Evolutionary conservation across 345 rosid genomes (phyloP).

Genomic region (Salix udensis): DNA sequence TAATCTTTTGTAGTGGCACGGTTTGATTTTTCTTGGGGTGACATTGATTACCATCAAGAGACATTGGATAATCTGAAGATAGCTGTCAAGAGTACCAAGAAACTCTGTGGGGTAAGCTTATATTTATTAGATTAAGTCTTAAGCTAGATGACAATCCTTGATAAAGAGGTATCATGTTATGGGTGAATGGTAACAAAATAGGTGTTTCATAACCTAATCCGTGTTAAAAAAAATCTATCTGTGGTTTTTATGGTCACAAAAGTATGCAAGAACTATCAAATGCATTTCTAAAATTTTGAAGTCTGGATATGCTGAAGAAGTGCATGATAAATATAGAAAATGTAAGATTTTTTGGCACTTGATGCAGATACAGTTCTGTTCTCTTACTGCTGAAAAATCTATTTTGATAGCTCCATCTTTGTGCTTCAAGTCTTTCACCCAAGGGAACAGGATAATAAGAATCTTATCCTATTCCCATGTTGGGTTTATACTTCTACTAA

Average conservation of each 20-base stretch:
- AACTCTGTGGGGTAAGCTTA: slow-evolving; percentile 80
- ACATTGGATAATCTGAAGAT: slow-evolving; percentile 71
- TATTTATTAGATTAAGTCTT: not conserved
- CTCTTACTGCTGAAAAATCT: not conserved
- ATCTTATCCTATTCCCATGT: not conserved
- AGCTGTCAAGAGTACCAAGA: slow-evolving; percentile 75
- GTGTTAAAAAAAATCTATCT: not conserved
- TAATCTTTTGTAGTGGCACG: slow-evolving; percentile 55
- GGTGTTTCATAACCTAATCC: not conserved
- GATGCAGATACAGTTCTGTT: not conserved
- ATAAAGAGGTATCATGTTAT: not conserved
- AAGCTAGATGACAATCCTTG: not conserved
- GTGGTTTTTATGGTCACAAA: not conserved
- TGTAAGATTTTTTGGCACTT: not conserved
- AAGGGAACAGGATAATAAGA: not conserved
- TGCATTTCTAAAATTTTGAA: not conserved
- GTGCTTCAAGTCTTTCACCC: not conserved
- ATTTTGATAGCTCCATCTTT: not conserved
- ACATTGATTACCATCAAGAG: slow-evolving; percentile 73
- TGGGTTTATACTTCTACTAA: not conserved
- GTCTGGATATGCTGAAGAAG: not conserved
- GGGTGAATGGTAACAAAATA: not conserved
- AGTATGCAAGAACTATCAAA: not conserved
- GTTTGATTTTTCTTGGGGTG: slow-evolving; percentile 90
- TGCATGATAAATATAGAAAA: not conserved